These are phyloP conservation scores for Phytophthora sojae DNA, from an alignment of 352 stramenopile species.

Conservation along the genomic window DNA sequence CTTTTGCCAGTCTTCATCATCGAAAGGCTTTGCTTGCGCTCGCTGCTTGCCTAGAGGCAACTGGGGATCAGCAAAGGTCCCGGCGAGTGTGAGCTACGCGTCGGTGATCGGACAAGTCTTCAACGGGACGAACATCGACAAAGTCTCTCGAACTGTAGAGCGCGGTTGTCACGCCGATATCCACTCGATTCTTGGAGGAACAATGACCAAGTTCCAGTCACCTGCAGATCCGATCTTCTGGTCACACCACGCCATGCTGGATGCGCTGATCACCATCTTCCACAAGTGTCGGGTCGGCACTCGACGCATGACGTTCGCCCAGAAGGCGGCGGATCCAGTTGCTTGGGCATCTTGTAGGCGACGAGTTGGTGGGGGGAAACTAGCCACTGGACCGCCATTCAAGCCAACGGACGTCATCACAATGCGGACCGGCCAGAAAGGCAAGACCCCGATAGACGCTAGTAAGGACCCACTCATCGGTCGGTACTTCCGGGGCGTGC, in stretches of 20 bases:
- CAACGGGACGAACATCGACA: slow-evolving; percentile 47
- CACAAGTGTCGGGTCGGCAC: slow-evolving; percentile 67
- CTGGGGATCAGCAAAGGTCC: slow-evolving; percentile 42
- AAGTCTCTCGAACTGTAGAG: slow-evolving; percentile 55
- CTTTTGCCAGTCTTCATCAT: slow-evolving; percentile 54
- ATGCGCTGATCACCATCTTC: slow-evolving; percentile 69
- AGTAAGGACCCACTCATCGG: slow-evolving; percentile 46
- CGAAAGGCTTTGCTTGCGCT: slow-evolving; percentile 25
- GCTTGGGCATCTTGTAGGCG: slow-evolving; percentile 52
- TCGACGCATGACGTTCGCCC: slow-evolving; percentile 43
- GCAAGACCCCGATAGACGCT: slow-evolving; percentile 36
- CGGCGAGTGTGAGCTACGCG: slow-evolving; percentile 45
- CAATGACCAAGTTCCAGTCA: slow-evolving; percentile 56
- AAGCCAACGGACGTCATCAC: slow-evolving; percentile 50
- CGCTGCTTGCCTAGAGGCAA: slow-evolving; percentile 55
- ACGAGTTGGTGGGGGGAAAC: slow-evolving; percentile 20
- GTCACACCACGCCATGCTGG: slow-evolving; percentile 71
- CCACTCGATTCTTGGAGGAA: slow-evolving; percentile 47
- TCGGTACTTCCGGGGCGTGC: slow-evolving; percentile 44
- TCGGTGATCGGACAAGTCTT: slow-evolving; percentile 58
- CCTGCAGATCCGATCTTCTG: slow-evolving; percentile 72
- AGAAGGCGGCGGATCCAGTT: slow-evolving; percentile 54
- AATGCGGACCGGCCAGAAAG: slow-evolving; percentile 46
- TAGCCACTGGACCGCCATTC: slow-evolving; percentile 36
- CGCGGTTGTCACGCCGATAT: slow-evolving; percentile 58